Percentiles rank a stretch among this genome's conserved stretches.
Evolutionary conservation across 2,329 filamentous ascomycete species (phyloP).

Genomic region (Chaetomiaceae sp.): DNA sequence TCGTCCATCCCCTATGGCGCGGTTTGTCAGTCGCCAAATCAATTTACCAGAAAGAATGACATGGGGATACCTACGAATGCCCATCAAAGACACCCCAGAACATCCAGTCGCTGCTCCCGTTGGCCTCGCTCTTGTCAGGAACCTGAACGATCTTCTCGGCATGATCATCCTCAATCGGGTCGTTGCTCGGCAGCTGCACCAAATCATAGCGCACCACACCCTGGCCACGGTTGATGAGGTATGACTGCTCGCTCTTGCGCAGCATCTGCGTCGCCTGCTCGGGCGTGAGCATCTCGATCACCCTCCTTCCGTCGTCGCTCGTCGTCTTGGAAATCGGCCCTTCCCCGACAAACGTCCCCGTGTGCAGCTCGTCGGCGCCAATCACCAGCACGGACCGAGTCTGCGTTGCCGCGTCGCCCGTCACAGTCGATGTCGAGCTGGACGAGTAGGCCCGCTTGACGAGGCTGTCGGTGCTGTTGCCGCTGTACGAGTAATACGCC

Average conservation of each 20-base stretch:
- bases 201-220: slow-evolving; percentile 94
- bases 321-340: slow-evolving; percentile 84
- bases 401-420: slow-evolving; percentile 43
- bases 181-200: slow-evolving; percentile 91
- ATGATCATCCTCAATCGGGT: slow-evolving; percentile 97
- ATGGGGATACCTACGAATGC: slow-evolving; percentile 65
- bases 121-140: slow-evolving; percentile 50
- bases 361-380: slow-evolving; percentile 85
- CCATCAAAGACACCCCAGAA: slow-evolving; percentile 99
- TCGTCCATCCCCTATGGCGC: slow-evolving; percentile 79
- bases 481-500: slow-evolving; percentile 69
- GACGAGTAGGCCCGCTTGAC: slow-evolving; percentile 40
- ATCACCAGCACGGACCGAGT: slow-evolving; percentile 75
- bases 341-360: slow-evolving; percentile 78
- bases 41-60: not conserved
- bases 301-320: slow-evolving; percentile 75
- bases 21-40: slow-evolving; percentile 15
- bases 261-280: slow-evolving; percentile 91
- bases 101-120: slow-evolving; percentile 83
- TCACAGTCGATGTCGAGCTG: slow-evolving; percentile 33
- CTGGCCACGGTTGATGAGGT: slow-evolving; percentile 79
- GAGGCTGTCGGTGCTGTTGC: slow-evolving; percentile 32
- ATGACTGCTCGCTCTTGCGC: slow-evolving; percentile 85
- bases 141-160: slow-evolving; percentile 97
- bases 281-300: slow-evolving; percentile 93